Percentiles rank a stretch among this genome's conserved stretches.
These are phyloP conservation scores for Talaromyces proteolyticus DNA, from an alignment of 495 filamentous ascomycete species.

Conservation along the genomic window DNA sequence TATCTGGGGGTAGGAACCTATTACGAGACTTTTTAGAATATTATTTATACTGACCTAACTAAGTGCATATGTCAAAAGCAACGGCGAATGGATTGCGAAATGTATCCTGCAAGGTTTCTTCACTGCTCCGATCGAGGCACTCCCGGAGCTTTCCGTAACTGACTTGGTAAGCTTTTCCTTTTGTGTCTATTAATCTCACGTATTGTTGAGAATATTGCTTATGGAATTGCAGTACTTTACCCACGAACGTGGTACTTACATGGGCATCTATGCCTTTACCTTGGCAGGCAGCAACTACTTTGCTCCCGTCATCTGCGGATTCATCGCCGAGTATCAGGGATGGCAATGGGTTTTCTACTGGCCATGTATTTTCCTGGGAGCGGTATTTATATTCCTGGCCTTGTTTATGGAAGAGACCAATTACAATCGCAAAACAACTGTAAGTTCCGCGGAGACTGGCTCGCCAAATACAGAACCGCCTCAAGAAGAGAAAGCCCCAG, in stretches of 20 bases:
- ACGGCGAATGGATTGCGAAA: constrained; percentile 60
- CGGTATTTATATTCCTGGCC: constrained; percentile 52
- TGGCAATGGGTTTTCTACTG: constrained; percentile 62
- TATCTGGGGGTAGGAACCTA: constrained; percentile 33
- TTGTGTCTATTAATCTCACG: not conserved
- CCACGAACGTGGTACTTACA: constrained; percentile 58
- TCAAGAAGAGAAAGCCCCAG: not conserved
- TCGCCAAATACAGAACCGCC: not conserved
- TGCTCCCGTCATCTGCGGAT: constrained; percentile 59
- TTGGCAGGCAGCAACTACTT: constrained; percentile 61
- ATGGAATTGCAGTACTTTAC: constrained; percentile 48
- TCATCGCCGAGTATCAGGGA: constrained; percentile 59
- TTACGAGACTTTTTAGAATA: no score
- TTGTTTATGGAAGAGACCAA: constrained; percentile 70
- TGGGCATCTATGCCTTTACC: constrained; percentile 59
- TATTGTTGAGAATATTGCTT: not conserved
- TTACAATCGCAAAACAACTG: constrained; percentile 36
- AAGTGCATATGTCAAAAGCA: constrained; percentile 35
- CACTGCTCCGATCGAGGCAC: constrained; percentile 57
- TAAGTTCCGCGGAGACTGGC: not conserved
- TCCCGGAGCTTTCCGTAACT: constrained; percentile 55
- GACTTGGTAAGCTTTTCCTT: constrained; percentile 42
- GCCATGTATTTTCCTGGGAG: constrained; percentile 55
- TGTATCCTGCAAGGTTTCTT: constrained; percentile 60
- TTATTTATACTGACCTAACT: constrained; percentile 2